Evolutionary conservation across 257 asterid genomes (phyloP), one percentile per base, ranked within the genome.

Genomic region (Penstemon eatonii): DNA sequence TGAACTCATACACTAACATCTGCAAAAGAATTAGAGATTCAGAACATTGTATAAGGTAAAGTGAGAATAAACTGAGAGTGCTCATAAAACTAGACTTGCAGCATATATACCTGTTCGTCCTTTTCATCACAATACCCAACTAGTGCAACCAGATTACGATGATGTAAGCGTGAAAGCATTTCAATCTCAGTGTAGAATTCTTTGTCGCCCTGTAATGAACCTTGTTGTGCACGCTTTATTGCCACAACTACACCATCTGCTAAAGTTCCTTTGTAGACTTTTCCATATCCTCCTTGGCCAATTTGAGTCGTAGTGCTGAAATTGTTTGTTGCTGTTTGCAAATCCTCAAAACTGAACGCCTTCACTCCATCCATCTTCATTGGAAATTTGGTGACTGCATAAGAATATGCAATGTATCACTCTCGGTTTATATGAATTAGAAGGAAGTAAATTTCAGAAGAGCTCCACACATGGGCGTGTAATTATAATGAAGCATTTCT

Each of bases 1-100:
- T 87, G 71, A 82, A 91, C 76, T 91, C 96, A 55, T 91, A 91
- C 61, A 91, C 94, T 63, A 89, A 81, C 92, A 89, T 89, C 95
- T 91, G 97, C 78, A 68, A 50, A 25, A 60, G 6, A 65, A 75
- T 61, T 33, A 73, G 66, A 46, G 15, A 15, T 3, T 71, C 54
- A 56, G 60, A 63, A 60, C 56, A 65, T 37, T 15, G 40, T n/a
- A 19, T 11, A n/a, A 47, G 51, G 54, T 45, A 61, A 36, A 69
- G 11, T 58, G 37, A 25, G 67, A 60, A 68, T 42, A 42, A 59
- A 69, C 6, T 25, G 54, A 8, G 39, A 13, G 60, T 13, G 47
- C 10, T n/a, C 50, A 46, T 36, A 56, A 37, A 49, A 57, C 46
- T 18, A 3, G 9, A 41, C 37, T 25, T 62, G 12, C 25, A 25